Evolutionary conservation across 139 green algal genomes (phyloP).

Genomic region (Haematococcus lacustris): DNA sequence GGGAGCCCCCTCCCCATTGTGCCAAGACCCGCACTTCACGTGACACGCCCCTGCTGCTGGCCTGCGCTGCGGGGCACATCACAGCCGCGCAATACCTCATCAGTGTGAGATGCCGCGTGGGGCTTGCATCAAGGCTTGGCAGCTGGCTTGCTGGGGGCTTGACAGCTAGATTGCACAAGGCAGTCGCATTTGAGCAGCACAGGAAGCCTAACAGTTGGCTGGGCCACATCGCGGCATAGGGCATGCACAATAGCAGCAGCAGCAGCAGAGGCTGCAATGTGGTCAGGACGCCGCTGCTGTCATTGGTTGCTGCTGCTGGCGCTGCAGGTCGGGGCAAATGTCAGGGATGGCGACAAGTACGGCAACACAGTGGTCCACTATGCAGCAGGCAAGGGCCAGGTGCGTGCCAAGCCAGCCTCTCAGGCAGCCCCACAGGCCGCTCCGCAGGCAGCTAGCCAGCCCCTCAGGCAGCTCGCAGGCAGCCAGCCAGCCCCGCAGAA

Average conservation of each 20-base stretch:
- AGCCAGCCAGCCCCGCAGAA: too few relatives aligned
- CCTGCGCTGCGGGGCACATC: neutral
- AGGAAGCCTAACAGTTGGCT: neutral
- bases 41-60: slow-evolving; percentile 4
- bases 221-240: too few relatives aligned
- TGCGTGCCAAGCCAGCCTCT: neutral
- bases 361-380: slow-evolving; percentile 8
- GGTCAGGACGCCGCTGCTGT: neutral
- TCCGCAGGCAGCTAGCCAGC: too few relatives aligned
- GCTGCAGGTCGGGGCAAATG: neutral
- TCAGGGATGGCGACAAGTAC: neutral
- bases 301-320: neutral
- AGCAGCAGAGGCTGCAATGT: neutral
- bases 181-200: neutral
- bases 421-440: too few relatives aligned
- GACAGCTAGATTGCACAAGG: neutral
- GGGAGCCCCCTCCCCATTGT: neutral
- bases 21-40: neutral
- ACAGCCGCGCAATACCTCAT: slow-evolving; percentile 4
- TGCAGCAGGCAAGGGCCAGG: neutral
- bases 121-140: neutral
- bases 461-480: too few relatives aligned
- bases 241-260: neutral
- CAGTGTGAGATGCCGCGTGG: slow-evolving; percentile 1
- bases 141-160: neutral